Base-by-base conservation (phyloP, 2,329 filamentous ascomycete genomes). In the Cercospora sp. region DNA sequence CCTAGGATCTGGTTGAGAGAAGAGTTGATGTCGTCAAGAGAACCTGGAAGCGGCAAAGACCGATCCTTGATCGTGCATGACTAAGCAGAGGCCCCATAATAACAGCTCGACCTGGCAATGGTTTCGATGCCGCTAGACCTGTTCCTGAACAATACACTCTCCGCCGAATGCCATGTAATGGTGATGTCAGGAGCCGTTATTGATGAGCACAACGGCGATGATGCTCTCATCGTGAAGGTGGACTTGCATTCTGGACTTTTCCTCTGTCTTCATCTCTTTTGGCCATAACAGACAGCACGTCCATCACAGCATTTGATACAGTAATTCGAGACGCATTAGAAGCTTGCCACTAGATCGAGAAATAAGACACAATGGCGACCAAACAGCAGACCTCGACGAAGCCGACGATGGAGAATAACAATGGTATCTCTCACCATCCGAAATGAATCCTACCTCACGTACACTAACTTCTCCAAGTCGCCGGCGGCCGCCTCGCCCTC, bases 401-500 rank as follows among this genome's bases (percentile, higher is more conserved):
- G 67, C 69, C 71, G 12, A 71, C 62, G 36, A 70, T 72, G 67
- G 69, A 71, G 69, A 68, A 72, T 67, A 71, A 72, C 51, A 71
- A 68, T 60, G 70, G 70, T 72, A 70, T 39, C 13, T 3, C 33
- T 16, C 13, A 36, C 12, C 31, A 13, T 33, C 5, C 31, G 31
- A 33, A 31, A 31, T 31, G 9, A 31, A 31, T 31, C 30, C 30
- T 31, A 31, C 30, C 30, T 31, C 30, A 31, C 9, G 30, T 31
- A 31, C 30, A 31, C 30, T 31, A 12, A 31, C 30, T 30, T 39
- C 30, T 9, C 60, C 23, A 28, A 69, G 70, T 72, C 26, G 68
- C 65, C 18, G 70, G 70, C 36, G 70, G 70, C 5, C 36, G 55
- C 9, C 70, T 72, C 10, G 59, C 64, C n/a, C 63, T 72, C 9